Percentiles rank a stretch among this genome's conserved stretches.
These are phyloP conservation scores for Cladosporium sp. DNA, from an alignment of 2,329 filamentous ascomycete genomes.

Conservation along the genomic window DNA sequence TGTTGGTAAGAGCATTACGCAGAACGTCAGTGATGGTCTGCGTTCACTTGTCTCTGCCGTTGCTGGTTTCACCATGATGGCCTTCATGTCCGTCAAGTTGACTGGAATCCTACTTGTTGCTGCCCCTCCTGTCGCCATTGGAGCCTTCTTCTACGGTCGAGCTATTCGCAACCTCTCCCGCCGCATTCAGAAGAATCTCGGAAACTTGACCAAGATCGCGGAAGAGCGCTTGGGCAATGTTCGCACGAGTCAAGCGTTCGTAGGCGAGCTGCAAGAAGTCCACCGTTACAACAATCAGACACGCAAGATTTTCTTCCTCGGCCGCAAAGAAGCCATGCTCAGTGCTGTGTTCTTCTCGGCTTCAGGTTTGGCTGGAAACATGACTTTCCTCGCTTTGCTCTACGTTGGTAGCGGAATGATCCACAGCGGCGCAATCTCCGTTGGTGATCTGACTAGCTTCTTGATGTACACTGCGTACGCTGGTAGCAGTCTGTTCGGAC, in stretches of 20 bases:
- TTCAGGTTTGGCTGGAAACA: constrained; percentile 90
- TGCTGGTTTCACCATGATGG: constrained; percentile 89
- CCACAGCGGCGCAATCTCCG: constrained; percentile 77
- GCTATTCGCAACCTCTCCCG: constrained; percentile 86
- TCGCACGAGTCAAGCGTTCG: constrained; percentile 94
- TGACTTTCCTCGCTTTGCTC: constrained; percentile 89
- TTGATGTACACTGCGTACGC: constrained; percentile 96
- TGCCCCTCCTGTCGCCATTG: constrained; percentile 86
- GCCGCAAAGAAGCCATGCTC: constrained; percentile 81
- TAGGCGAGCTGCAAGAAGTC: constrained; percentile 88
- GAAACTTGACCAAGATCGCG: constrained; percentile 91
- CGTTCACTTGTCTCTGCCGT: constrained; percentile 85
- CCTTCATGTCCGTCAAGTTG: constrained; percentile 89
- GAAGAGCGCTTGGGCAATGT: constrained; percentile 98
- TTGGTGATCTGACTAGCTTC: constrained; percentile 93
- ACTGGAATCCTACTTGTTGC: constrained; percentile 84
- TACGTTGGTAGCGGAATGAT: constrained; percentile 92
- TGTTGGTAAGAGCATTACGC: constrained; percentile 96
- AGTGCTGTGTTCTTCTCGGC: constrained; percentile 86
- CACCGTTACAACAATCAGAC: constrained; percentile 89
- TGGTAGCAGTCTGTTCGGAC: constrained; percentile 83
- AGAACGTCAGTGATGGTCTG: constrained; percentile 95
- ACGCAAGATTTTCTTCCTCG: constrained; percentile 86
- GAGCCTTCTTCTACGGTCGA: constrained; percentile 88
- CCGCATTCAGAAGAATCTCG: constrained; percentile 90